phyloP scores from a whole-genome alignment of 2,329 filamentous ascomycete species.

The Trichoderma asperellum region DNA sequence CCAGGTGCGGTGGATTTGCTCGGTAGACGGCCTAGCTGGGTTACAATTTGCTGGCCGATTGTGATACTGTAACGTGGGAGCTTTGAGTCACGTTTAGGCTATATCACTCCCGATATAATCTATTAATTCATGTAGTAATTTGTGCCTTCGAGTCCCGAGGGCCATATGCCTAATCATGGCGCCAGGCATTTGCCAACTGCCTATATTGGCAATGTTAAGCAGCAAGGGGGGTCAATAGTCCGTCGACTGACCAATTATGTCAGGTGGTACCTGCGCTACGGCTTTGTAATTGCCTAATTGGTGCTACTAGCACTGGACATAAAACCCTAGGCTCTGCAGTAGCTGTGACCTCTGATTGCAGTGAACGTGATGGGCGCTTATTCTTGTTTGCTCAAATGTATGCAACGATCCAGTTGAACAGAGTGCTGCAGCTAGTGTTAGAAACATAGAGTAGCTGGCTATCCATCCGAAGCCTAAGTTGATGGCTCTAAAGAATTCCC shows the following conservation, averaged over 20 bases:
- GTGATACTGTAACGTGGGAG: constrained; percentile 12
- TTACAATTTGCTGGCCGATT: constrained; percentile 1
- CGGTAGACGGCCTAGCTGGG: not conserved
- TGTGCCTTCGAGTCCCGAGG: not conserved
- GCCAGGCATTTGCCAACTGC: constrained; percentile 3
- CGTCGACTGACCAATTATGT: not conserved
- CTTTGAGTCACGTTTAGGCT: constrained; percentile 6
- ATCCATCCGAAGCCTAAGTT: not conserved
- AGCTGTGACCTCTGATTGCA: not conserved
- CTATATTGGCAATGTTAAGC: constrained; percentile 1
- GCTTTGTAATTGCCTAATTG: not conserved
- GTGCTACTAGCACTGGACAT: not conserved
- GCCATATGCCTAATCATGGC: not conserved
- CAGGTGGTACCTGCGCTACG: not conserved
- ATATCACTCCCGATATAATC: not conserved
- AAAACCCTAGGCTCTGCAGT: not conserved
- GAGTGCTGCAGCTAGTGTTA: not conserved
- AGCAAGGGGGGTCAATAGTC: not conserved
- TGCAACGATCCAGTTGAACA: not conserved
- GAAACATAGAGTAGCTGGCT: not conserved
- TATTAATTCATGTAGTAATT: not conserved
- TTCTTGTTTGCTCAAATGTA: not conserved
- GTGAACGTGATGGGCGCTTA: not conserved
- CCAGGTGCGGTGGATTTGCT: not conserved
- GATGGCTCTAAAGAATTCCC: not conserved